These are phyloP conservation scores for Paraphoma sp. DNA, from an alignment of 2,329 filamentous ascomycete genomes.

Conservation along the genomic window DNA sequence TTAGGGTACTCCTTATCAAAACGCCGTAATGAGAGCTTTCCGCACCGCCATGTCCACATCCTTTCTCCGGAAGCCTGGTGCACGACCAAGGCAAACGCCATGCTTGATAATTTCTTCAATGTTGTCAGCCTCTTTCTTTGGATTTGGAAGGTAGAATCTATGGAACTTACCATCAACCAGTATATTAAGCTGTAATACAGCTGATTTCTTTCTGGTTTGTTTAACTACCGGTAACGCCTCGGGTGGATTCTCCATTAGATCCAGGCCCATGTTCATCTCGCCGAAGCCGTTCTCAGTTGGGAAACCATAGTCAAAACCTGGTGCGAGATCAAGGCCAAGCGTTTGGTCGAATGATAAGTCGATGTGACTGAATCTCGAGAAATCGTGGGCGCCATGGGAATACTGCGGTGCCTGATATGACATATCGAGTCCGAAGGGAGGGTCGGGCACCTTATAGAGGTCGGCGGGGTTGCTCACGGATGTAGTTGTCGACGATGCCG, in stretches of 20 bases:
- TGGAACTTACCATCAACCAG: slow-evolving; percentile 52
- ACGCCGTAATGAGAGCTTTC: slow-evolving; percentile 38
- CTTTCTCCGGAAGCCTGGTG: slow-evolving; percentile 52
- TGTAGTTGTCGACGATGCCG: not conserved
- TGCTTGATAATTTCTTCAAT: slow-evolving; percentile 43
- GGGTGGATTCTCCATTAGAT: slow-evolving; percentile 20
- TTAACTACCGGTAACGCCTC: slow-evolving; percentile 18
- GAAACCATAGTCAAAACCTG: slow-evolving; percentile 31
- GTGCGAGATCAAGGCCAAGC: slow-evolving; percentile 42
- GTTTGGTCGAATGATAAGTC: slow-evolving; percentile 40
- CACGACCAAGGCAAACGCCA: slow-evolving; percentile 52
- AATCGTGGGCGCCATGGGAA: not conserved
- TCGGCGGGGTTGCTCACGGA: slow-evolving; percentile 2
- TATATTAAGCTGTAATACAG: slow-evolving; percentile 53
- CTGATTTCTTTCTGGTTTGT: slow-evolving; percentile 43
- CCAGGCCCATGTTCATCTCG: slow-evolving; percentile 22
- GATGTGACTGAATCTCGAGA: slow-evolving; percentile 18
- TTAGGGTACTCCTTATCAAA: slow-evolving; percentile 6
- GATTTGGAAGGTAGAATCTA: not conserved
- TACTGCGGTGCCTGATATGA: slow-evolving; percentile 2
- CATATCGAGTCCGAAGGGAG: slow-evolving; percentile 35
- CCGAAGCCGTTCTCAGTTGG: slow-evolving; percentile 10
- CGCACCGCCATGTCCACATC: slow-evolving; percentile 52
- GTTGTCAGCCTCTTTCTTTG: slow-evolving; percentile 26
- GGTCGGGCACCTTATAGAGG: slow-evolving; percentile 9